Evolutionary conservation across 176 grass and related monocot genomes (phyloP).

Genomic region (Bromus sterilis): DNA sequence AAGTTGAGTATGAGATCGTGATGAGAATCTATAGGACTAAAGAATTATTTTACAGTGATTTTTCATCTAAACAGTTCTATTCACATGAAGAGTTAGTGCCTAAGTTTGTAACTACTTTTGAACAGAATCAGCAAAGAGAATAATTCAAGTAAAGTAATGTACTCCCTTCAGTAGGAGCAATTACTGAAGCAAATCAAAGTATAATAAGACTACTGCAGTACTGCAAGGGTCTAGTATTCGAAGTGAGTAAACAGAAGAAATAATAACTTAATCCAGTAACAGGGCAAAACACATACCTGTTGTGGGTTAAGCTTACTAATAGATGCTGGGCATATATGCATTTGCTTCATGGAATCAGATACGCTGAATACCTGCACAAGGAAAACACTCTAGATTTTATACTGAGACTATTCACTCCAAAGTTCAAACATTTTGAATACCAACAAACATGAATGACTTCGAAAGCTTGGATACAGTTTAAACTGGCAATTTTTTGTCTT

Average conservation of each 20-base stretch:
- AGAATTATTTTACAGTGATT: background rate
- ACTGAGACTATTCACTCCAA: constrained; percentile 2
- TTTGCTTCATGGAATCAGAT: constrained; percentile 41
- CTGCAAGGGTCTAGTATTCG: background rate
- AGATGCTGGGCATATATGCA: constrained; percentile 48
- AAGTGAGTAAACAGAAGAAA: background rate
- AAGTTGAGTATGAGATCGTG: background rate
- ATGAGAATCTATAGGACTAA: background rate
- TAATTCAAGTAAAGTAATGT: background rate
- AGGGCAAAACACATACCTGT: constrained; percentile 47
- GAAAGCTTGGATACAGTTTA: constrained; percentile 3
- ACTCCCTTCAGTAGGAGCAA: background rate
- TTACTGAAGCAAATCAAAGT: background rate
- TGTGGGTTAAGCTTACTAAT: constrained; percentile 52
- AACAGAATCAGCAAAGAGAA: background rate
- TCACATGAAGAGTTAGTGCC: background rate
- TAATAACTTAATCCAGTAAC: background rate
- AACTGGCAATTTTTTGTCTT: constrained; percentile 20
- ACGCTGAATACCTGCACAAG: constrained; percentile 41
- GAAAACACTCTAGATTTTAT: constrained; percentile 2
- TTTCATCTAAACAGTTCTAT: background rate
- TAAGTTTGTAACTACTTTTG: background rate
- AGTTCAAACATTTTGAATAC: constrained; percentile 4
- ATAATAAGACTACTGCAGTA: background rate
- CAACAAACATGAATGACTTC: constrained; percentile 4